phyloP scores from a whole-genome alignment of 1,284 basidiomycete genomes.

The Fomes fomentarius region DNA sequence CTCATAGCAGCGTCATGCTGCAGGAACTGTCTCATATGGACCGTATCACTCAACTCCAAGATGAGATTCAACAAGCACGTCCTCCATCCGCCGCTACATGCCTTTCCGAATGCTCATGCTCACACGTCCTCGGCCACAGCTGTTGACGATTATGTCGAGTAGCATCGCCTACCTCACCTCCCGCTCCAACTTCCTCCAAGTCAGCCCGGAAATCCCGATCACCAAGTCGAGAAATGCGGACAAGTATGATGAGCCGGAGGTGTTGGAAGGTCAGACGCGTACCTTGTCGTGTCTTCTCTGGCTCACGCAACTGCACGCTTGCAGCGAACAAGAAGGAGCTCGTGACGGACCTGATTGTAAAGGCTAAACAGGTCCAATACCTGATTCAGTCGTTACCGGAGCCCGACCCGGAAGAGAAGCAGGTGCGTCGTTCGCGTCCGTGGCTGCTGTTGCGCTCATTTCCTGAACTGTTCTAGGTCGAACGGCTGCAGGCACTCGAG shows the following conservation, averaged over 20 bases:
- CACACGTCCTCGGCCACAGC: constrained; percentile 40
- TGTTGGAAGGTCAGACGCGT: constrained; percentile 58
- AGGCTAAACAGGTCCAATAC: constrained; percentile 84
- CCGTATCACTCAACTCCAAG: constrained; percentile 86
- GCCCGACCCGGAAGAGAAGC: constrained; percentile 72
- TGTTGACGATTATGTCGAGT: constrained; percentile 82
- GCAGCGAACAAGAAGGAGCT: constrained; percentile 81
- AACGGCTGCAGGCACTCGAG: constrained; percentile 63
- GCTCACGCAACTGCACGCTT: constrained; percentile 2
- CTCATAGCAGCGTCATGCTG: constrained; percentile 68
- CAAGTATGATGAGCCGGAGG: constrained; percentile 69
- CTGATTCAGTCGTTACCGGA: constrained; percentile 77
- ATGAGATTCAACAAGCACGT: constrained; percentile 80
- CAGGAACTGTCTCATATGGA: constrained; percentile 88
- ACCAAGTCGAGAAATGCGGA: constrained; percentile 74
- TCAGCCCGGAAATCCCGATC: constrained; percentile 72
- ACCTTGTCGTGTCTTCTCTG: neutral
- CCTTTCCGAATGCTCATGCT: neutral
- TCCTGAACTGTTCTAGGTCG: constrained; percentile 48
- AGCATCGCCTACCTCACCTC: constrained; percentile 76
- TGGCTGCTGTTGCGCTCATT: neutral
- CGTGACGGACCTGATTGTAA: constrained; percentile 75
- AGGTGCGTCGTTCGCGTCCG: constrained; percentile 49
- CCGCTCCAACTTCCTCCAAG: constrained; percentile 71
- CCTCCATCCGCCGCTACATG: neutral